phyloP scores from a whole-genome alignment of 176 grass and related monocot species.

The Carex littledalei region DNA sequence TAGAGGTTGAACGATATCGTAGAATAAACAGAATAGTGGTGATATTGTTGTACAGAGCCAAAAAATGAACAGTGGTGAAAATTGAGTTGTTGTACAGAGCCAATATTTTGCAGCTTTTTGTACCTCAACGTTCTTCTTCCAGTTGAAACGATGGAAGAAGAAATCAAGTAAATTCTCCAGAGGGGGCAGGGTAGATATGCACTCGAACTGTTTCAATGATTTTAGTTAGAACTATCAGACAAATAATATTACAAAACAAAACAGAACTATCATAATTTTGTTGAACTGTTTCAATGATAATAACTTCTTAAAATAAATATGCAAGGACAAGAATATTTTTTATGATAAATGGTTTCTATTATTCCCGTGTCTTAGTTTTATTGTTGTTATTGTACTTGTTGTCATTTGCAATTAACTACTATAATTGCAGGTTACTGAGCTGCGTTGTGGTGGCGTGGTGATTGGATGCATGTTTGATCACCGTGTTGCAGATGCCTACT shows the following conservation, averaged over 20 bases:
- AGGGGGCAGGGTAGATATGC: constrained; percentile 44
- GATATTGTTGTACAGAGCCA: too few relatives aligned
- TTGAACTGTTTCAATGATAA: too few relatives aligned
- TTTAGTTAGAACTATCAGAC: constrained; percentile 9
- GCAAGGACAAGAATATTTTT: too few relatives aligned
- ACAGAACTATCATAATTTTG: neutral
- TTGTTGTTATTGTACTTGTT: neutral
- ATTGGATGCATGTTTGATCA: constrained; percentile 78
- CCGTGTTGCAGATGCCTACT: constrained; percentile 83
- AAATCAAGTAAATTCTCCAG: constrained; percentile 34
- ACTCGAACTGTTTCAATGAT: constrained; percentile 62
- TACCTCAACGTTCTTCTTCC: neutral
- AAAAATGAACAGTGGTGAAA: too few relatives aligned
- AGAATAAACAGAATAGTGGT: too few relatives aligned
- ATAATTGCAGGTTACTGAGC: constrained; percentile 39
- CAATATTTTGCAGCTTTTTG: neutral
- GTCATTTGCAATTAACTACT: neutral
- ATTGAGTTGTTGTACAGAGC: too few relatives aligned
- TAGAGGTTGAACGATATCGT: too few relatives aligned
- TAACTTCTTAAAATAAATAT: too few relatives aligned
- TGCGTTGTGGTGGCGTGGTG: constrained; percentile 54
- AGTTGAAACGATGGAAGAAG: neutral
- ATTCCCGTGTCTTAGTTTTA: neutral
- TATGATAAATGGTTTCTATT: too few relatives aligned
- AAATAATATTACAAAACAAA: neutral